Conservation (phyloP, 441 rosid species). For the Jatropha multifida region DNA sequence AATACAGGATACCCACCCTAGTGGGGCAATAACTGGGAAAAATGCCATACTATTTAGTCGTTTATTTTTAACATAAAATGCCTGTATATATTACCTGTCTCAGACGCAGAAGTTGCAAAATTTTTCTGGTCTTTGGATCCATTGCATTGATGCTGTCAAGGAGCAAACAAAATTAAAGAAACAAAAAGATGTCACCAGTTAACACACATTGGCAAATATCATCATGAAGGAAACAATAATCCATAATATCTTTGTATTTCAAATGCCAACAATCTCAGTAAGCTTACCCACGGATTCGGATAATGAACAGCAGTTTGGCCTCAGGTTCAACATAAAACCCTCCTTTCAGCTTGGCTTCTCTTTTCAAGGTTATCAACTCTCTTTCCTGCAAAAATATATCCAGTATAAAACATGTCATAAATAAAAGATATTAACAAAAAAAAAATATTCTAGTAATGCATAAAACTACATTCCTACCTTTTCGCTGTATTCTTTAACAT, state of each 20-base stretch:
- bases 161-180: background rate
- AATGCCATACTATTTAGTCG: too few species aligned
- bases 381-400: constrained; percentile 31
- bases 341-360: constrained; percentile 78
- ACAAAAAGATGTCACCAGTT: background rate
- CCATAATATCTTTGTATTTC: background rate
- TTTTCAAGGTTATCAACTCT: constrained; percentile 60
- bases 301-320: constrained; percentile 74
- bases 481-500: constrained; percentile 50
- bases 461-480: constrained; percentile 24
- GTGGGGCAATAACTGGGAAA: too few species aligned
- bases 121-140: constrained; percentile 72
- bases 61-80: background rate
- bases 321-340: constrained; percentile 85
- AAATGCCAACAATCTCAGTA: background rate
- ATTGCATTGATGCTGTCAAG: constrained; percentile 72
- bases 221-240: background rate
- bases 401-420: background rate
- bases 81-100: constrained; percentile 48
- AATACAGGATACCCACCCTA: too few species aligned
- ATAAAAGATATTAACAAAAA: background rate
- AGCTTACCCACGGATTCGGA: constrained; percentile 80
- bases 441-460: background rate
- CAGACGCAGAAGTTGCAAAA: constrained; percentile 74
- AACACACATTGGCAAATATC: background rate